A percentile compares a stretch with the other conserved stretches of the same genome.
Evolutionary conservation across 208 protist species (phyloP).

Genomic region (Trypanosoma grayi): DNA sequence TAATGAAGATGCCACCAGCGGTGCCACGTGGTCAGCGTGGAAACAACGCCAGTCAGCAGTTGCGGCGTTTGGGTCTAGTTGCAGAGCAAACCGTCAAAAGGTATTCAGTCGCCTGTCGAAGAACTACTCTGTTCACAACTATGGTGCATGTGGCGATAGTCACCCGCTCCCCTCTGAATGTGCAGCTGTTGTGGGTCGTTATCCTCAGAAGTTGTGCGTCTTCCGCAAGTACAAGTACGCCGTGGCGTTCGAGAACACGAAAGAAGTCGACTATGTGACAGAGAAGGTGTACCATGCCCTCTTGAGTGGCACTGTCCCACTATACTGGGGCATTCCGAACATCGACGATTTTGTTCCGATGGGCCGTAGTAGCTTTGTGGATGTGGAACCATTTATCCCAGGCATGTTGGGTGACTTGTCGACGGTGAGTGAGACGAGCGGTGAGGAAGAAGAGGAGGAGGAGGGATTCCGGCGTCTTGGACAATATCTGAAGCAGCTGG

Average conservation of each 20-base stretch:
- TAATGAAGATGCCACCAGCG: not conserved
- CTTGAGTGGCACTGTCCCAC: conserved; percentile 37
- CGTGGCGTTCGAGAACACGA: conserved; percentile 47
- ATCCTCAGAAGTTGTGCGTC: conserved; percentile 33
- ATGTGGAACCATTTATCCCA: conserved; percentile 6
- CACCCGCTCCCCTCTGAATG: conserved; percentile 9
- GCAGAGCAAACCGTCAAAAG: conserved; percentile 20
- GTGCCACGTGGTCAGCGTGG: not conserved
- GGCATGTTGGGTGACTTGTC: not conserved
- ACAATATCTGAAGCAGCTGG: not conserved
- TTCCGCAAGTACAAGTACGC: conserved; percentile 40
- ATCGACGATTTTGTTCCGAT: conserved; percentile 38
- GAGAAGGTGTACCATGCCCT: conserved; percentile 72
- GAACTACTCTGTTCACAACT: conserved; percentile 48
- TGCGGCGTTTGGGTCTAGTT: conserved; percentile 26
- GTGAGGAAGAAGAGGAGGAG: too few species aligned
- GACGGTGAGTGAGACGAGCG: not conserved
- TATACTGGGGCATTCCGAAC: conserved; percentile 48
- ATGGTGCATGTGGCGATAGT: conserved; percentile 28
- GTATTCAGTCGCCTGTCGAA: conserved; percentile 26
- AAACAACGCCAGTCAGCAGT: conserved; percentile 20
- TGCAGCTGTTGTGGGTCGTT: not conserved
- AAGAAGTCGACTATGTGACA: conserved; percentile 58
- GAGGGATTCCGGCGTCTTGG: not conserved
- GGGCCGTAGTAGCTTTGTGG: not conserved